Evolutionary conservation across 2,329 filamentous ascomycete genomes (phyloP).

Genomic region (Colletotrichum lindemuthianum): DNA sequence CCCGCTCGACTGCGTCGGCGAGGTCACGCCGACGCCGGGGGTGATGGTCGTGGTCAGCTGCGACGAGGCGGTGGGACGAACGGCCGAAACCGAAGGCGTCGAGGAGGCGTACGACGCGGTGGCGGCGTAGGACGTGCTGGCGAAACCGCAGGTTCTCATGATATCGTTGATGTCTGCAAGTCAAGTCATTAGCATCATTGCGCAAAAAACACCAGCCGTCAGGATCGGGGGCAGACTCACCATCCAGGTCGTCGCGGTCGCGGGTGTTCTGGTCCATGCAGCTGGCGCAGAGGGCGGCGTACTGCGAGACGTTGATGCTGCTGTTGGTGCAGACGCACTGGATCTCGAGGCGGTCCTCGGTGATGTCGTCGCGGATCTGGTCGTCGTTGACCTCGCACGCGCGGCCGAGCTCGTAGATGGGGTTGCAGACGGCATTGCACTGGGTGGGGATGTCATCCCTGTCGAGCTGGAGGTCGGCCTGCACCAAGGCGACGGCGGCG

Average conservation of each 20-base stretch:
- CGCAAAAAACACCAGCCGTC: not conserved
- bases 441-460: constrained; percentile 37
- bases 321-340: constrained; percentile 55
- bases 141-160: constrained; percentile 37
- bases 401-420: constrained; percentile 33
- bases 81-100: constrained; percentile 30
- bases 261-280: constrained; percentile 36
- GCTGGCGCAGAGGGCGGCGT: constrained; percentile 44
- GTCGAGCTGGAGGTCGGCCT: constrained; percentile 36
- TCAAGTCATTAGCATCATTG: not conserved
- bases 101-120: constrained; percentile 33
- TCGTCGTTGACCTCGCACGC: constrained; percentile 37
- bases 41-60: constrained; percentile 37
- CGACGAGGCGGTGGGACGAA: constrained; percentile 28
- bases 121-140: constrained; percentile 34
- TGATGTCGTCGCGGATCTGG: constrained; percentile 42
- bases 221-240: constrained; percentile 13
- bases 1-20: constrained; percentile 22
- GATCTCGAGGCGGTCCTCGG: constrained; percentile 49
- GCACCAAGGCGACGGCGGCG: constrained; percentile 29
- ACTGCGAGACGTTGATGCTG: constrained; percentile 49
- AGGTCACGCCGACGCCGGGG: constrained; percentile 25
- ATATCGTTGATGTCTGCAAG: constrained; percentile 37
- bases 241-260: constrained; percentile 37
- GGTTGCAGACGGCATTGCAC: constrained; percentile 37